Evolutionary conservation across 2,329 filamentous ascomycete genomes (phyloP).

Genomic region (Orbilia oligospora): DNA sequence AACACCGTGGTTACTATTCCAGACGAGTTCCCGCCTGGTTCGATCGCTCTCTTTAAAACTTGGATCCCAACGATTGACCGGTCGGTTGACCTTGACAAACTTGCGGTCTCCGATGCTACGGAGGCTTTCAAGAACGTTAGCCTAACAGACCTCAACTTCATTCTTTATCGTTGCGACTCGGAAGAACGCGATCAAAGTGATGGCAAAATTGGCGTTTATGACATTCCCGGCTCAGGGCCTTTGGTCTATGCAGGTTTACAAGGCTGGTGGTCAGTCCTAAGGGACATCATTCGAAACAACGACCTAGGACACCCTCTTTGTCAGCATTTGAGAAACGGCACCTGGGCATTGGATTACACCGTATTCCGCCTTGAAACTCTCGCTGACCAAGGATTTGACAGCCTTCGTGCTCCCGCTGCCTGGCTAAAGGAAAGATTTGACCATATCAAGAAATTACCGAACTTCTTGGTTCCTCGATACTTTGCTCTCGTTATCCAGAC

Average conservation of each 20-base stretch:
- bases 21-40: conserved; percentile 89
- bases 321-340: conserved; percentile 89
- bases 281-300: conserved; percentile 87
- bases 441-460: conserved; percentile 86
- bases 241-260: conserved; percentile 97
- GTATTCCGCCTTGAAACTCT: conserved; percentile 82
- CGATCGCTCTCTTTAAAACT: conserved; percentile 94
- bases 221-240: conserved; percentile 84
- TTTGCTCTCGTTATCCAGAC: conserved; percentile 91
- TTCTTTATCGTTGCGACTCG: conserved; percentile 90
- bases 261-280: conserved; percentile 95
- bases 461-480: conserved; percentile 90
- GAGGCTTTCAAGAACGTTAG: conserved; percentile 82
- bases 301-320: conserved; percentile 93
- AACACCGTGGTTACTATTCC: conserved; percentile 85
- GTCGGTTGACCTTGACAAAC: conserved; percentile 79
- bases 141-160: conserved; percentile 88
- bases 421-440: conserved; percentile 91
- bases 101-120: conserved; percentile 84
- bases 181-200: conserved; percentile 86
- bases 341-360: conserved; percentile 94
- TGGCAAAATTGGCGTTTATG: conserved; percentile 88
- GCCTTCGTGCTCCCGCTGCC: conserved; percentile 76
- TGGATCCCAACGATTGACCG: conserved; percentile 80
- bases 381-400: conserved; percentile 74